Base-by-base conservation (phyloP, 192 early-diverging fungal genomes). In the Obelidium mucronatum region DNA sequence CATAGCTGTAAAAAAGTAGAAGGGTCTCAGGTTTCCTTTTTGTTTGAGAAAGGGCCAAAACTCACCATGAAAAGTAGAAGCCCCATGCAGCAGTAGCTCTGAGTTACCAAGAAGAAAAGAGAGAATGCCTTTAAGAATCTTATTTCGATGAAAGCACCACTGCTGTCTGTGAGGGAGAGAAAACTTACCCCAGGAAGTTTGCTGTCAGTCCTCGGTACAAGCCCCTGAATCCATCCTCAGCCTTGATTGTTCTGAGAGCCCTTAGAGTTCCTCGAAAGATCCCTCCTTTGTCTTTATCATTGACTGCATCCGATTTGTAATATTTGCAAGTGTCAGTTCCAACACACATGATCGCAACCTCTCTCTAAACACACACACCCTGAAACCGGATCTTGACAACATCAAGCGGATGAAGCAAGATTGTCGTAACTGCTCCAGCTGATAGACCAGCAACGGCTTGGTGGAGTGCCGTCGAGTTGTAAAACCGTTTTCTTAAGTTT, bases 61-160 rank as follows among this genome's bases (percentile, higher is more conserved):
- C 82, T 59, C 95, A 96, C 91, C 91, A 94, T 33, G 90, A 94
- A 84, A 99, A 98, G 75, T 98, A 99, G 26, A 99, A 80, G 1
- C 96, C 96, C 96, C 97, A 99, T 53, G 94, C 95, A 13, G 91
- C 79, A 15, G 94, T 93, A 33, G 95, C 90, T 1, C n/a, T n/a
- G n/a, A n/a, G n/a, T n/a, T n/a, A n/a, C n/a, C n/a, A n/a, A n/a
- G n/a, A n/a, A n/a, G n/a, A n/a, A n/a, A n/a, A n/a, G n/a, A n/a
- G n/a, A n/a, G n/a, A n/a, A n/a, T n/a, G n/a, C n/a, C n/a, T n/a
- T n/a, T n/a, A n/a, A n/a, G n/a, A n/a, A n/a, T n/a, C n/a, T n/a
- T n/a, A n/a, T n/a, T n/a, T n/a, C n/a, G n/a, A n/a, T n/a, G n/a
- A n/a, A n/a, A n/a, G n/a, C n/a, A n/a, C n/a, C n/a, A n/a, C n/a